Evolutionary conservation across 2,329 filamentous ascomycete species (phyloP), one percentile per base, ranked within the genome.

Genomic region (Fusarium setosum): DNA sequence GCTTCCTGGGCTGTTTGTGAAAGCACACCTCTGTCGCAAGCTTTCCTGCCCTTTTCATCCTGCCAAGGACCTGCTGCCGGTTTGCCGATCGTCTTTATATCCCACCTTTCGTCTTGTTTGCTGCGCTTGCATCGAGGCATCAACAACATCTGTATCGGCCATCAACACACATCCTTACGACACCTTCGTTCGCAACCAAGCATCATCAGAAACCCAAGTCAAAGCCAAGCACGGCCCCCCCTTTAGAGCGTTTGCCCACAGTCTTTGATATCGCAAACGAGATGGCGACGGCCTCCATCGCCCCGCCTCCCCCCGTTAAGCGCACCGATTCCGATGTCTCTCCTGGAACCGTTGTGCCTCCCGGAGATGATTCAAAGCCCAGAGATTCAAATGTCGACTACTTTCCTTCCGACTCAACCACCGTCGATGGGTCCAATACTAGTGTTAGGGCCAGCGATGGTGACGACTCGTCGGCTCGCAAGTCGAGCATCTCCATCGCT

Each of bases 261-360:
- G 31, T 40, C 56, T 44, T 37, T 40, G 44, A 37, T 31, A 35
- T 54, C 49, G 34, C 45, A 29, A 55, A 55, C 61, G 54, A 61
- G 24, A 69, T 64, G 60, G 67, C 70, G 45, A 74, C 67, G 34
- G 24, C 56, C 37, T 69, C 73, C 31, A 65, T 61, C 44, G 54
- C 57, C 47, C 72, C 70, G 52, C 67, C 66, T 67, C 45, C 59
- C 44, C 35, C 65, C 31, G 52, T 73, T 31, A 71, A 73, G 51
- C 80, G 76, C 59, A 74, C 80, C 49, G 80, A 79, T 62, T 80
- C 78, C 17, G 80, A 82, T 42, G 68, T 83, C 56, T 84, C 82
- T 57, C 82, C 82, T 24, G 75, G 74, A 53, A 77, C 81, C 7
- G 58, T 70, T 8, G 37, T 55, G 15, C 70, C 73, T 17, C 63